Base-by-base conservation (phyloP, 371 early-diverging fungal species). In the Mortierella sp. region DNA sequence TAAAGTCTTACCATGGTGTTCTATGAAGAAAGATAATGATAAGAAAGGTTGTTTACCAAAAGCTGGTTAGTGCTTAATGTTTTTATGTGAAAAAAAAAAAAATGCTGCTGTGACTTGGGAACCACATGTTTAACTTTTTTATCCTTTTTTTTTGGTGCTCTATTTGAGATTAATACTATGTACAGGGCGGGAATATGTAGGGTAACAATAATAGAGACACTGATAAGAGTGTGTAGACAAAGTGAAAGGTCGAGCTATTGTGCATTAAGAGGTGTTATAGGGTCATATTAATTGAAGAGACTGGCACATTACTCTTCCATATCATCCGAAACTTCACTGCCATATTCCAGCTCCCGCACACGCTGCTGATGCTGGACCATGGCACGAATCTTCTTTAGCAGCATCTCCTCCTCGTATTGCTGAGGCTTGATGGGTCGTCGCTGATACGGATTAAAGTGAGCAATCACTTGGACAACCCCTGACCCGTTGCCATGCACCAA, bases 381-480 rank as follows among this genome's bases (percentile, higher is more conserved):
- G 35, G 64, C 68, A 13, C 80, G 70, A 42, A 80, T 74, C 53
- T 70, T 70, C 35, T 56, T 66, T 23, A 80, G 31, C n/a, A 80
- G 54, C 51, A 37, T 61, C 61, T 70, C 80, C 28, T 74, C 75
- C 61, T 80, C 80, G 19, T 63, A 80, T 17, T 60, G 75, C 57
- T 80, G 80, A 47, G 80, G 80, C 35, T 73, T 66, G 58, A 80
- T 80, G 22, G 80, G 80, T 26, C 80, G 80, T 7, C 80, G 66
- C 51, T 79, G 80, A 32, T 79, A 74, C 31, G 80, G 80, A 35
- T 69, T 70, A 45, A 79, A 79, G 51, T 79, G 74, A 1, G 74
- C 70, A 55, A 73, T 70, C 56, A 73, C 74, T 34, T 73, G 80
- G 8, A 70, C 74, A 26, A 59, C 74, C 3, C 76, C 71, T 23